phyloP scores from a whole-genome alignment of 768 basidiomycete genomes.

The Auriscalpium vulgare region DNA sequence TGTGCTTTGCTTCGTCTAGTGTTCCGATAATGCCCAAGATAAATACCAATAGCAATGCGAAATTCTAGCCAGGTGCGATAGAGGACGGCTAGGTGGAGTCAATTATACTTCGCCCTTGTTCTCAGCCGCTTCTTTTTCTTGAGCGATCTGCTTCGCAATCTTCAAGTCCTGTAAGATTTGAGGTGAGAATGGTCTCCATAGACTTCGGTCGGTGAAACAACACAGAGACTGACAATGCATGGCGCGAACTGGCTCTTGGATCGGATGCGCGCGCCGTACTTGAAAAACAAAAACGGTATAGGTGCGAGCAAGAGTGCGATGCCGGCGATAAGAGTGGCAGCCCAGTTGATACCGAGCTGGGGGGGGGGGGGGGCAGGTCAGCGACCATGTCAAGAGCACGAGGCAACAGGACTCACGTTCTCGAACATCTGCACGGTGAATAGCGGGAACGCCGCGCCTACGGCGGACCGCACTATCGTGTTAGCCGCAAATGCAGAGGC shows the following conservation, averaged over 20 bases:
- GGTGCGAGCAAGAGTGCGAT: background rate
- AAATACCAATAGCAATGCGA: no score
- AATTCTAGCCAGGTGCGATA: no score
- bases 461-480: background rate
- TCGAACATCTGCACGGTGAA: conserved; percentile 6
- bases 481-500: conserved; percentile 8
- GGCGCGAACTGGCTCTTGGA: conserved; percentile 4
- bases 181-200: background rate
- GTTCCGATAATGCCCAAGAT: no score
- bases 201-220: background rate
- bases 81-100: no score
- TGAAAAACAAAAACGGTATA: conserved; percentile 4
- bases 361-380: background rate
- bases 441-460: conserved; percentile 3
- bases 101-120: background rate
- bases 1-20: no score
- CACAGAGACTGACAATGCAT: background rate
- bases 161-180: background rate
- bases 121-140: background rate
- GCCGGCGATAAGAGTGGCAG: conserved; percentile 2
- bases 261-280: conserved; percentile 5
- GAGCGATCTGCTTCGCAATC: background rate
- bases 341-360: conserved; percentile 7
- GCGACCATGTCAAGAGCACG: background rate
- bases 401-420: background rate